Evolutionary conservation across 768 basidiomycete species (phyloP).

Genomic region (Kwoniella dendrophila): DNA sequence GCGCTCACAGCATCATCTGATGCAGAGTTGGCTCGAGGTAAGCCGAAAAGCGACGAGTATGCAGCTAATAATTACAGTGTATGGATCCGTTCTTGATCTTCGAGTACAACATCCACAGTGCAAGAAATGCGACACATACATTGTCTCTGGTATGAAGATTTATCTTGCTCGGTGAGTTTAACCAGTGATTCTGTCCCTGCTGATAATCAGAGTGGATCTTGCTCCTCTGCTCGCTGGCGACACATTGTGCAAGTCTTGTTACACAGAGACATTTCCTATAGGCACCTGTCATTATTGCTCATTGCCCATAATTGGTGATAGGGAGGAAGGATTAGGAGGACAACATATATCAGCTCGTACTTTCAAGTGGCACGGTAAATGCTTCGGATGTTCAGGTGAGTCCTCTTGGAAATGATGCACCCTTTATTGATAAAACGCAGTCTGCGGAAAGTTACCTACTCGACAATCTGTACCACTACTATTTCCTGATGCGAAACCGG

Average conservation of each 20-base stretch:
- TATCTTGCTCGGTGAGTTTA: slow-evolving; percentile 23
- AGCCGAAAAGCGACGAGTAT: background rate
- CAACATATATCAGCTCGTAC: slow-evolving; percentile 14
- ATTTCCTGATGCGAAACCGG: background rate
- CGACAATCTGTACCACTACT: background rate
- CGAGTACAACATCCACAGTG: slow-evolving; percentile 21
- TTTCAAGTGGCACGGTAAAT: slow-evolving; percentile 22
- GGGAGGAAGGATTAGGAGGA: slow-evolving; percentile 21
- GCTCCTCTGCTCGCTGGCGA: slow-evolving; percentile 2
- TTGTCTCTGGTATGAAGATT: slow-evolving; percentile 22
- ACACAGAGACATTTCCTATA: slow-evolving; percentile 5
- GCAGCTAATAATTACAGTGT: slow-evolving; percentile 13
- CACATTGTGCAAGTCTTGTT: slow-evolving; percentile 23
- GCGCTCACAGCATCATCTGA: slow-evolving; percentile 1
- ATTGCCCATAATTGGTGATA: slow-evolving; percentile 20
- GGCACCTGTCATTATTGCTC: slow-evolving; percentile 14
- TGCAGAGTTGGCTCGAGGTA: slow-evolving; percentile 25
- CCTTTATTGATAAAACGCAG: background rate
- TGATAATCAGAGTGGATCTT: slow-evolving; percentile 1
- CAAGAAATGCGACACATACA: slow-evolving; percentile 8
- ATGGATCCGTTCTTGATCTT: slow-evolving; percentile 20
- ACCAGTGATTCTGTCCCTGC: background rate
- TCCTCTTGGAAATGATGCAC: background rate
- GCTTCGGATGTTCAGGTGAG: slow-evolving; percentile 22
- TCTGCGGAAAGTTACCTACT: slow-evolving; percentile 1